Conservation (phyloP, 1,284 basidiomycete genomes). For the Cryptococcus neoformans region DNA sequence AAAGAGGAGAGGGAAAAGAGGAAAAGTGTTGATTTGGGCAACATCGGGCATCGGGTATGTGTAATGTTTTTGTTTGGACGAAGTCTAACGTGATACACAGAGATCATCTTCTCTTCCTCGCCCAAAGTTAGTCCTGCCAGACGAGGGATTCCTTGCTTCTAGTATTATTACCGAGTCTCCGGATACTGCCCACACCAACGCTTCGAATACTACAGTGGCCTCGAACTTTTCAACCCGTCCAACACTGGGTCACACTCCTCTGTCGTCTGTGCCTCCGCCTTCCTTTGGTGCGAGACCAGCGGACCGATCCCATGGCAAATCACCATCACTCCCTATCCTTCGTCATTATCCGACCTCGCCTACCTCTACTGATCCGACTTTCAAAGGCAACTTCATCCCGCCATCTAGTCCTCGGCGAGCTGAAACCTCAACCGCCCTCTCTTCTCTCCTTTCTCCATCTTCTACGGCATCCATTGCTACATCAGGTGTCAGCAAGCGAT, state of each 20-base stretch:
- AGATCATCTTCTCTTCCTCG: slow-evolving; percentile 13
- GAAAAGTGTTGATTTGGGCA: not conserved
- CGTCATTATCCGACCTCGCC: slow-evolving; percentile 40
- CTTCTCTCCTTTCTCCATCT: not conserved
- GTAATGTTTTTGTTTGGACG: not conserved
- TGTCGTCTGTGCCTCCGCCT: slow-evolving; percentile 49
- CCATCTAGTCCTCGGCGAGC: slow-evolving; percentile 34
- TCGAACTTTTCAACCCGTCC: not conserved
- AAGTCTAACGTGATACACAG: not conserved
- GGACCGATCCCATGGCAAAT: slow-evolving; percentile 7
- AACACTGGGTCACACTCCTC: not conserved
- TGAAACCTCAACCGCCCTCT: not conserved
- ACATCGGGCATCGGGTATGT: not conserved
- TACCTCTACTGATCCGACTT: not conserved
- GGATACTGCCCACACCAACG: slow-evolving; percentile 4
- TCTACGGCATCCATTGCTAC: slow-evolving; percentile 6
- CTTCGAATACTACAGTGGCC: not conserved
- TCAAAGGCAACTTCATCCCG: slow-evolving; percentile 22
- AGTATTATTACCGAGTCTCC: slow-evolving; percentile 3
- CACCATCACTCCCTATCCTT: slow-evolving; percentile 9
- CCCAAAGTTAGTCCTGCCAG: slow-evolving; percentile 4
- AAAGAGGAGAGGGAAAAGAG: slow-evolving; percentile 5
- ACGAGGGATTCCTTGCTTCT: slow-evolving; percentile 4
- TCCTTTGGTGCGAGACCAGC: not conserved
- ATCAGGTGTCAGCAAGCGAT: slow-evolving; percentile 57